Base-by-base conservation (phyloP, 495 filamentous ascomycete genomes). In the Penicillium malachiteum region DNA sequence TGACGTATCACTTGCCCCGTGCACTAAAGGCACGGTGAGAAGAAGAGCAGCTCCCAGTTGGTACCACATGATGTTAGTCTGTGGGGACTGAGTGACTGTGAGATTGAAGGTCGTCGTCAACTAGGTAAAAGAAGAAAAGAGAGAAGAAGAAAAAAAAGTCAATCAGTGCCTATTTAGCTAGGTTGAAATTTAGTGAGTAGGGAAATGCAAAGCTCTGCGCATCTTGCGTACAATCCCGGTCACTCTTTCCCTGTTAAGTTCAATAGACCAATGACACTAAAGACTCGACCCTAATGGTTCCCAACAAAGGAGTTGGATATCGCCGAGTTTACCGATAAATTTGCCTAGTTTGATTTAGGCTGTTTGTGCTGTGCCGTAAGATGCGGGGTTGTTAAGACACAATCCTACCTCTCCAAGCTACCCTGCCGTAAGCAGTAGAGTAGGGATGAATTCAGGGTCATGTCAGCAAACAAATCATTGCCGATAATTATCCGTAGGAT, bases 31-130 rank as follows among this genome's bases (percentile, higher is more conserved):
- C 0, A 26, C 12, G 5, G 21, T 26, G 7, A 46, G 13, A 26
- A 46, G 43, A 46, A 46, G 21, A 12, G 16, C 42, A 30, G 42
- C 26, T 30, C 43, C 43, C 43, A 46, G 26, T n/a, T 46, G 43
- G 31, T 31, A 13, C 43, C 43, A 46, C 43, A 46, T 46, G 10
- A 6, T 46, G n/a, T 8, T 14, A 9, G 17, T 21, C 10, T 26
- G 41, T 26, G 41, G 43, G 16, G 10, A 30, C 5, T 30, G 17
- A 13, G 18, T 18, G 42, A 44, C 7, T 21, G n/a, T n/a, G 18
- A 44, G 11, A 13, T 12, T 11, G 42, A 9, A 10, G 11, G 21
- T 9, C 35, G 2, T 38, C 13, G 35, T 38, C 21, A 26, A 26
- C 21, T 38, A n/a, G 35, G 2, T 38, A 10, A 5, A 10, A 16